phyloP scores from a whole-genome alignment of 1,139 yeast genomes.

The Saccharomycopsis crataegensis region DNA sequence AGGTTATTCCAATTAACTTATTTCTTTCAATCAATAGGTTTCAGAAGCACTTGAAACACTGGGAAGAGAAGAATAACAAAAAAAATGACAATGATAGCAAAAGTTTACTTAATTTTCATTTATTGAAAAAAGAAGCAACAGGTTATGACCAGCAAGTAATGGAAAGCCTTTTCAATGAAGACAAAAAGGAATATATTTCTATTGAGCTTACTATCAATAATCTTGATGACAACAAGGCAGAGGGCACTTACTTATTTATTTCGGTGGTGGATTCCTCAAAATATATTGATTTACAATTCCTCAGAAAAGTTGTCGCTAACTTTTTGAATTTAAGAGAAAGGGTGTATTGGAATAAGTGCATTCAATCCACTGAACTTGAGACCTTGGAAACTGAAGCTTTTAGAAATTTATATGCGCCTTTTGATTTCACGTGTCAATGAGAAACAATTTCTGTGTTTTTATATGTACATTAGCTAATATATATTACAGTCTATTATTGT shows the following conservation, averaged over 20 bases:
- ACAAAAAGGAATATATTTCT: conserved; percentile 32
- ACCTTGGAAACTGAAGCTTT: conserved; percentile 52
- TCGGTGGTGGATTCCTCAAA: conserved; percentile 26
- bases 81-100: neutral
- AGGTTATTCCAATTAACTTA: conserved; percentile 51
- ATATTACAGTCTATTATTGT: too few species aligned
- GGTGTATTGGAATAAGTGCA: conserved; percentile 67
- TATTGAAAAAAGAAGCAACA: conserved; percentile 30
- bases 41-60: conserved; percentile 33
- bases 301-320: conserved; percentile 65
- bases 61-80: conserved; percentile 38
- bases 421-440: conserved; percentile 9
- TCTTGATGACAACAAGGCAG: conserved; percentile 20
- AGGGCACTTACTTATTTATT: conserved; percentile 27
- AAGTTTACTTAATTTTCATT: conserved; percentile 28
- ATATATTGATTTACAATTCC: conserved; percentile 63
- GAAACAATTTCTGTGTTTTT: neutral
- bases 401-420: conserved; percentile 29
- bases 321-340: conserved; percentile 47
- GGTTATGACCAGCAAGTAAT: conserved; percentile 17
- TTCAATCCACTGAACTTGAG: conserved; percentile 52
- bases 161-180: conserved; percentile 29
- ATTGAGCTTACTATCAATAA: conserved; percentile 32
- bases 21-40: conserved; percentile 33
- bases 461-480: too few species aligned